Evolutionary conservation across 352 stramenopile species (phyloP), one percentile per base, ranked within the genome.

Genomic region (Phytophthora syringae): DNA sequence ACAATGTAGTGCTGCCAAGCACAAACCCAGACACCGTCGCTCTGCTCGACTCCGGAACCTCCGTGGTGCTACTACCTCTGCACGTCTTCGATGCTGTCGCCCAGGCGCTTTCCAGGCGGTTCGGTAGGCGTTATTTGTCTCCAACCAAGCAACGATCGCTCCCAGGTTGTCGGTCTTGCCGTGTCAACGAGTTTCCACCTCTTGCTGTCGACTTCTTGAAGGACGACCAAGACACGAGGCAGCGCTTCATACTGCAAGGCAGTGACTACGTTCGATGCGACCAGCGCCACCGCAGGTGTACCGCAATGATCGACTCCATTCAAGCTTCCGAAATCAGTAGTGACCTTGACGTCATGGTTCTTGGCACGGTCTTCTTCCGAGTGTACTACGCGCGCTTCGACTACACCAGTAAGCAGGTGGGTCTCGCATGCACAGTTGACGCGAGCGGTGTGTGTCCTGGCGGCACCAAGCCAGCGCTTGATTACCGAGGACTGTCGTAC

Each of bases 201-300:
- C 47, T 76, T 30, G 40, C 12, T 16, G 55, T 76, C 15, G 36
- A 58, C 7, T 60, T 72, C 12, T 25, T 50, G 34, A n/a, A 44
- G 18, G 13, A 34, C 3, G 36, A 43, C 7, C 40, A 13, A 12
- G 37, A 44, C 21, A 64, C n/a, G 6, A 61, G 7, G 1, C 60
- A 67, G 28, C 50, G 32, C 34, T 43, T 73, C 16, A 43, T 58
- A 20, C 44, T 74, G 15, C 52, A 56, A n/a, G 51, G 54, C 18
- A 65, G 49, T n/a, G 60, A 77, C 42, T 74, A 72, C 43, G 60
- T 72, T 24, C 60, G 65, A 4, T 74, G 70, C 22, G 60, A 72
- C 22, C 40, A 42, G 16, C 53, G 21, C 27, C 52, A 39, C 12
- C 54, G 32, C 24, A 53, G 70, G 32, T 70, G 58, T 24, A 72